Evolutionary conservation across 257 asterid species (phyloP).

Genomic region (Lycium ferocissimum): DNA sequence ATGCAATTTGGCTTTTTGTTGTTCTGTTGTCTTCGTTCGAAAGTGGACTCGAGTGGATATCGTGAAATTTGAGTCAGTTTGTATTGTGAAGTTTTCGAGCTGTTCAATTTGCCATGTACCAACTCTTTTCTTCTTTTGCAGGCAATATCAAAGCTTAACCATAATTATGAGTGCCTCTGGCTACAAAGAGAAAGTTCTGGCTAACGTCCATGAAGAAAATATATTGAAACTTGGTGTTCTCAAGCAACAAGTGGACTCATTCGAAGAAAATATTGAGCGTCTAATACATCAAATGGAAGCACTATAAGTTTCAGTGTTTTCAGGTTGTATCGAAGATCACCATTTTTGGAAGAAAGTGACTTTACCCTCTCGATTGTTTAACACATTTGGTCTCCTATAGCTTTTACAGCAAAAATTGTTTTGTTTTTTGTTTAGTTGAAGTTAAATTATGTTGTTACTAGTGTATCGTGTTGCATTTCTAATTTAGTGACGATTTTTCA

Average conservation of each 20-base stretch:
- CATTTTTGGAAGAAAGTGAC: not conserved
- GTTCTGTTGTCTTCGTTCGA: not conserved
- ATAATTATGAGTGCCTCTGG: conserved; percentile 66
- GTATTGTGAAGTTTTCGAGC: not conserved
- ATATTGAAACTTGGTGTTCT: conserved; percentile 58
- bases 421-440: not conserved
- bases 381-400: not conserved
- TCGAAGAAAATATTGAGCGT: conserved; percentile 63
- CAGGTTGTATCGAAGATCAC: not conserved
- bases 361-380: not conserved
- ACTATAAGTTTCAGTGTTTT: not conserved
- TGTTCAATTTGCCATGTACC: not conserved
- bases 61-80: not conserved
- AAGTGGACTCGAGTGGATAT: not conserved
- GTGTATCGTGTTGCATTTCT: not conserved
- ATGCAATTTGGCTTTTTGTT: not conserved
- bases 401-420: not conserved
- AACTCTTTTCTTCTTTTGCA: conserved; percentile 38
- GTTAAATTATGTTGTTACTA: not conserved
- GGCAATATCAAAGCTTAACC: conserved; percentile 68
- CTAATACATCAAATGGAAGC: conserved; percentile 54
- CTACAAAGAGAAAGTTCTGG: conserved; percentile 78
- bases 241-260: conserved; percentile 57
- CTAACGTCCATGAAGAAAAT: conserved; percentile 61
- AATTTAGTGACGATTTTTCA: not conserved